Percentiles rank a stretch among this genome's conserved stretches.
Evolutionary conservation across 2,329 filamentous ascomycete species (phyloP).

Genomic region (Aspergillus sp.): DNA sequence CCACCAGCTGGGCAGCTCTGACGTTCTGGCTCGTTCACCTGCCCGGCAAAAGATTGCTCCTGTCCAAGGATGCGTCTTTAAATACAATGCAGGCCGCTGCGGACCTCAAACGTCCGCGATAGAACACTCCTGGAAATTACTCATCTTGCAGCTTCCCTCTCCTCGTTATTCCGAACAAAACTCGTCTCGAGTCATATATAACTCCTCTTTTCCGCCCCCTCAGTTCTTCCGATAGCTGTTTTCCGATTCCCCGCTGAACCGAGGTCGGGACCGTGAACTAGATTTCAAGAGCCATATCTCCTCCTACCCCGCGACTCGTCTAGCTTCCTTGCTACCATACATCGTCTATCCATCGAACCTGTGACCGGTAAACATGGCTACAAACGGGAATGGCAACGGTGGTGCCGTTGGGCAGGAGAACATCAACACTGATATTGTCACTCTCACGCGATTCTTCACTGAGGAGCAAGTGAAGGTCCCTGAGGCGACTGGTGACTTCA

Average conservation of each 20-base stretch:
- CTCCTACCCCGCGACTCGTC: conserved; percentile 4
- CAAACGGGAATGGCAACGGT: conserved; percentile 41
- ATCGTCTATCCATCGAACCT: not conserved
- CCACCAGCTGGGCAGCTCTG: conserved; percentile 8
- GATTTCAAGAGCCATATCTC: not conserved
- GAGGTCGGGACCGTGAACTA: conserved; percentile 21
- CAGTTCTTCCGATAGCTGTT: not conserved
- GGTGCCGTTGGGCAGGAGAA: conserved; percentile 64
- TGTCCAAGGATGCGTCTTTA: conserved; percentile 3
- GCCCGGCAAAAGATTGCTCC: conserved; percentile 19
- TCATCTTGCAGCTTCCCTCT: conserved; percentile 6
- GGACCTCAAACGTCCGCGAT: conserved; percentile 6
- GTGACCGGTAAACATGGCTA: conserved; percentile 33
- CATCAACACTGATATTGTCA: conserved; percentile 95
- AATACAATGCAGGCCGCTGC: conserved; percentile 8
- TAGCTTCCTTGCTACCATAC: conserved; percentile 1
- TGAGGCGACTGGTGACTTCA: conserved; percentile 97
- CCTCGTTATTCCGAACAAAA: not conserved
- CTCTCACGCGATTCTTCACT: conserved; percentile 90
- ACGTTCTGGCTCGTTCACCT: conserved; percentile 11
- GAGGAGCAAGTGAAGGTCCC: conserved; percentile 93
- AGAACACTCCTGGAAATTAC: conserved; percentile 9
- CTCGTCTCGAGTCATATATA: conserved; percentile 4
- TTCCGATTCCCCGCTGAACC: conserved; percentile 31
- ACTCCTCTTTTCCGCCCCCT: not conserved